Conservation (phyloP, 208 protist genomes). For the Naegleria lovaniensis region DNA sequence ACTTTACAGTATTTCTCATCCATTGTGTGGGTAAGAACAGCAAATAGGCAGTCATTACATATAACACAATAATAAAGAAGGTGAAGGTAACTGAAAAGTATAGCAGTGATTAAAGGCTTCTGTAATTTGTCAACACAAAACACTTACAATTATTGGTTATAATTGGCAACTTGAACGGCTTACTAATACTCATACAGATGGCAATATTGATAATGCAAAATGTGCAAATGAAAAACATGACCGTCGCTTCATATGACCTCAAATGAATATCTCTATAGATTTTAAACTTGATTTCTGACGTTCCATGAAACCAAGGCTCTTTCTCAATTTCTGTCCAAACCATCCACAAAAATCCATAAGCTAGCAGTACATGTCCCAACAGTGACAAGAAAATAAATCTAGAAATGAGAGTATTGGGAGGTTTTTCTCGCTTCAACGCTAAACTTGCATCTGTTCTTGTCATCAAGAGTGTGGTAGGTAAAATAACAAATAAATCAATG, state of each 20-base stretch:
- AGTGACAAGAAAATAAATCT: constrained; percentile 2
- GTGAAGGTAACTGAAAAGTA: background rate
- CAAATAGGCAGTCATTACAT: background rate
- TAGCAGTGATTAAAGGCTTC: too few relatives aligned
- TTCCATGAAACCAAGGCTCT: background rate
- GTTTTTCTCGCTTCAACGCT: background rate
- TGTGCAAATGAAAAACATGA: background rate
- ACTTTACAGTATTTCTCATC: background rate
- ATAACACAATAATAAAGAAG: background rate
- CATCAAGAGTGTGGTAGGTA: background rate
- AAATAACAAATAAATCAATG: background rate
- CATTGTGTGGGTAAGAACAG: background rate
- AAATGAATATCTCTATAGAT: background rate
- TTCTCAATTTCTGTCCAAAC: background rate
- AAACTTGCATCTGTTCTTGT: background rate
- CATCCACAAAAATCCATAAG: background rate
- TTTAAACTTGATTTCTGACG: background rate
- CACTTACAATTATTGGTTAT: background rate
- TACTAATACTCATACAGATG: background rate
- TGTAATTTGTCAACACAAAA: too few relatives aligned
- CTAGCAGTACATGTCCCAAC: background rate
- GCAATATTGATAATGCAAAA: background rate
- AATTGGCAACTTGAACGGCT: background rate
- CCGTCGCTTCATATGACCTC: background rate
- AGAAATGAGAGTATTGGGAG: constrained; percentile 1